Base-by-base conservation (phyloP, 2,329 filamentous ascomycete species). In the Penicillium sp. region DNA sequence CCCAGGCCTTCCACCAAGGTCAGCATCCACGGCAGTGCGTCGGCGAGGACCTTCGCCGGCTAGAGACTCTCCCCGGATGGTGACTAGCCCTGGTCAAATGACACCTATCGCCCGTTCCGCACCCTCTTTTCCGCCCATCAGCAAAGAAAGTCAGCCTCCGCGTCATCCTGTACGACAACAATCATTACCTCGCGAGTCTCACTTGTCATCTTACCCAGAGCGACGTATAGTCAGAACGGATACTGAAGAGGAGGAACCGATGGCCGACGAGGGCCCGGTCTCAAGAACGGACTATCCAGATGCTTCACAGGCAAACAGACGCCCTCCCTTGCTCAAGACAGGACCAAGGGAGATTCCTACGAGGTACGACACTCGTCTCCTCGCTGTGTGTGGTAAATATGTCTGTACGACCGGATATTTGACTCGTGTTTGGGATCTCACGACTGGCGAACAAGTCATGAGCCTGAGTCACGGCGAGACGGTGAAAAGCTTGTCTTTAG, bases 351-450 rank as follows among this genome's bases (percentile, higher is more conserved):
- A 94, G 63, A 93, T 99, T 58, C 78, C 84, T 34, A 93, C 90
- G 3, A 92, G 91, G 68, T 95, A 96, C 67, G 95, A 98, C 63
- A 90, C 91, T 5, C 88, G 92, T 43, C 81, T 92, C 34, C 88
- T 97, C 71, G 93, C 95, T 63, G 88, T 96, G 2, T 97, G 91
- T 72, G 95, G 95, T 7, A 89, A 93, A 64, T 88, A 90, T 66
- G 87, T 95, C 7, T 96, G 92, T 73, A 94, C 93, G 0, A 91
- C 90, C 15, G 95, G 94, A 5, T 89, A 90, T 63, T 82, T 95
- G 62, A 98, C 94, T 1, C 86, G 91, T 61, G 91, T 93, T 0
- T 99, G 95, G 93, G 94, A 88, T 72, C 76, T 96, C 25, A 79
- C 87, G 11, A 92, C 92, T 55, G 94, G 94, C 2, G 90, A 96